Conservation (phyloP, 257 asterid genomes). For the Penstemon newberryi region DNA sequence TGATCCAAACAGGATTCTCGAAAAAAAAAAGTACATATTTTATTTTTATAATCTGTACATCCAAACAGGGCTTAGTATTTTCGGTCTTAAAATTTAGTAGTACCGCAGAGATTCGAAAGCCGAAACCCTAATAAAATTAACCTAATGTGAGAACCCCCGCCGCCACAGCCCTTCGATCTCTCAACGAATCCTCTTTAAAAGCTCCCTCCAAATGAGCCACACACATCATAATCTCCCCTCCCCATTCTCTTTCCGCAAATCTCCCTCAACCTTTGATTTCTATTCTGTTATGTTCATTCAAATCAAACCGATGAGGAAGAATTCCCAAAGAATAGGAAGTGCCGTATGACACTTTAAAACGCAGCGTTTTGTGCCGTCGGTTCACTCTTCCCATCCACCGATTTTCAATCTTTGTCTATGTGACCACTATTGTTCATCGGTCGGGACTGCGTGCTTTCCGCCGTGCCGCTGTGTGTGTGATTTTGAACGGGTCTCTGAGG, state of each 20-base stretch:
- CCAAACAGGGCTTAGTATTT: no score
- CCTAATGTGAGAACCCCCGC: not conserved
- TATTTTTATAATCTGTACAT: no score
- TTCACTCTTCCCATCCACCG: slow-evolving; percentile 46
- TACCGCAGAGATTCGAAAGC: no score
- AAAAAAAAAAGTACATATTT: no score
- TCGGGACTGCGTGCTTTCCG: slow-evolving; percentile 40
- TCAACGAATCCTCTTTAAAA: not conserved
- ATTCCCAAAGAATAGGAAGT: slow-evolving; percentile 83
- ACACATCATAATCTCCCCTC: not conserved
- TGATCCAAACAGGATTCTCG: no score
- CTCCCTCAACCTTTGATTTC: not conserved
- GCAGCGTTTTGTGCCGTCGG: slow-evolving; percentile 36
- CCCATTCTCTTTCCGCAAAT: not conserved
- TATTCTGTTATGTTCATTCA: no score
- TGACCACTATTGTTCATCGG: slow-evolving; percentile 36
- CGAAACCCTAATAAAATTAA: slow-evolving; percentile 1
- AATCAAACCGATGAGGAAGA: slow-evolving; percentile 60
- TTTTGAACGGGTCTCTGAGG: slow-evolving; percentile 85
- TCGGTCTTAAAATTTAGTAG: no score
- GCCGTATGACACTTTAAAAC: slow-evolving; percentile 77
- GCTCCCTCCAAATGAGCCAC: not conserved
- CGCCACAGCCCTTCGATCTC: not conserved
- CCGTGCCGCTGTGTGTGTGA: slow-evolving; percentile 54
- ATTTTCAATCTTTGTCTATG: slow-evolving; percentile 25